phyloP scores from a whole-genome alignment of 2,329 filamentous ascomycete species.

The Fusarium bactridioides region DNA sequence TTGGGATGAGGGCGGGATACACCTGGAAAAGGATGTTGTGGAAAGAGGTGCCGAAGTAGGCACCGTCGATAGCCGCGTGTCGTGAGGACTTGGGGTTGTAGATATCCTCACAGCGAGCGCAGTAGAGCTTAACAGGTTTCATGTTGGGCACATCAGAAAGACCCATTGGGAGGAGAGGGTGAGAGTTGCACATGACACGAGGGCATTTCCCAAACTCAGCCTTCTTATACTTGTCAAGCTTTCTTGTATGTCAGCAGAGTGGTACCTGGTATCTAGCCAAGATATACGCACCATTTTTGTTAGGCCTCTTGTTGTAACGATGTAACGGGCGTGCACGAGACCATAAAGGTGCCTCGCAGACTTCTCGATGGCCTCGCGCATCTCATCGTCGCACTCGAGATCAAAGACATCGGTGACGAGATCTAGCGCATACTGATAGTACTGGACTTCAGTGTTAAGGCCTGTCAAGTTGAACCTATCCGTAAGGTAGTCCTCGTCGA shows the following conservation, averaged over 20 bases:
- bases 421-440: conserved; percentile 98
- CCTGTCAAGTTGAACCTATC: conserved; percentile 98
- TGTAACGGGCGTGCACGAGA: conserved; percentile 93
- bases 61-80: conserved; percentile 93
- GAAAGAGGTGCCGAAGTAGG: conserved; percentile 98
- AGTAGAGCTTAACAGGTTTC: conserved; percentile 96
- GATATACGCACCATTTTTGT: conserved; percentile 82
- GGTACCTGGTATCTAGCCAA: background rate
- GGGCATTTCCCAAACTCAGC: conserved; percentile 98
- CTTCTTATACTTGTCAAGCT: conserved; percentile 99
- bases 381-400: conserved; percentile 97
- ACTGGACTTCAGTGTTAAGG: conserved; percentile 95
- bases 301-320: conserved; percentile 92
- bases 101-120: conserved; percentile 94
- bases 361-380: conserved; percentile 98
- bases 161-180: conserved; percentile 94
- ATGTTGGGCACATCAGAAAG: conserved; percentile 87
- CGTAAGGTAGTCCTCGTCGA: conserved; percentile 98
- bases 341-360: conserved; percentile 95
- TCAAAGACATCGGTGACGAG: conserved; percentile 98
- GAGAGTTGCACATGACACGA: conserved; percentile 91
- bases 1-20: conserved; percentile 87
- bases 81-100: conserved; percentile 99
- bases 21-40: conserved; percentile 99
- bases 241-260: conserved; percentile 8